These are phyloP conservation scores for Talaromyces pinophilus DNA, from an alignment of 2,329 filamentous ascomycete species.

Conservation along the genomic window DNA sequence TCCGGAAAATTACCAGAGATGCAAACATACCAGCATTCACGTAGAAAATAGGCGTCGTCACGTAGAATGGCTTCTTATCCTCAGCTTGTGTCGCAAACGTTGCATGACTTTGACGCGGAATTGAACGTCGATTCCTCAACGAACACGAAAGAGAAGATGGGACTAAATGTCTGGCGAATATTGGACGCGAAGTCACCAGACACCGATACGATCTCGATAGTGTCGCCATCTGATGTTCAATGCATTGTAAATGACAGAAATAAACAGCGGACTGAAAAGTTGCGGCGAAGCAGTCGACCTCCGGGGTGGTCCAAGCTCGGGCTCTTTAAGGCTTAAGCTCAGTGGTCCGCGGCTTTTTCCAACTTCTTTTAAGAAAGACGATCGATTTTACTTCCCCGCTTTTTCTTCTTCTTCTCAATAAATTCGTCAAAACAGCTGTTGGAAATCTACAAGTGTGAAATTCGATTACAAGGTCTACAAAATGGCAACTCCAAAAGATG, in stretches of 20 bases:
- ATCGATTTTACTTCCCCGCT: neutral
- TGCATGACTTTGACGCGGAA: slow-evolving; percentile 33
- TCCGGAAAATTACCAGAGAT: neutral
- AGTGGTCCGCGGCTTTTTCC: slow-evolving; percentile 7
- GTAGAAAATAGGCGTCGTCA: slow-evolving; percentile 97
- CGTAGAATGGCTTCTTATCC: slow-evolving; percentile 78
- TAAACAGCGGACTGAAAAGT: neutral
- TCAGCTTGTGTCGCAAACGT: slow-evolving; percentile 35
- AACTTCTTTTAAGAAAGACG: neutral
- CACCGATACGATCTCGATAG: slow-evolving; percentile 25
- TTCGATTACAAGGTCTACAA: neutral
- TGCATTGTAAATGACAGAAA: neutral
- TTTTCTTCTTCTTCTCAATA: neutral
- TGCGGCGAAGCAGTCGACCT: slow-evolving; percentile 22
- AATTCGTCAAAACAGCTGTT: neutral
- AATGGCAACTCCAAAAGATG: slow-evolving; percentile 37
- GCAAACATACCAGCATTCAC: slow-evolving; percentile 78
- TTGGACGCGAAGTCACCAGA: slow-evolving; percentile 29
- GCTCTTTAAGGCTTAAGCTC: slow-evolving; percentile 3
- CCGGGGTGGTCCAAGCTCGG: slow-evolving; percentile 39
- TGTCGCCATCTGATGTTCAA: slow-evolving; percentile 17
- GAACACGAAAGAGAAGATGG: slow-evolving; percentile 31
- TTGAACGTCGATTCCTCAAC: slow-evolving; percentile 20
- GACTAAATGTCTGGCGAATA: slow-evolving; percentile 29
- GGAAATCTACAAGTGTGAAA: neutral